Conservation (phyloP, 176 grass and related monocot genomes). For the Cenchrus americanus region DNA sequence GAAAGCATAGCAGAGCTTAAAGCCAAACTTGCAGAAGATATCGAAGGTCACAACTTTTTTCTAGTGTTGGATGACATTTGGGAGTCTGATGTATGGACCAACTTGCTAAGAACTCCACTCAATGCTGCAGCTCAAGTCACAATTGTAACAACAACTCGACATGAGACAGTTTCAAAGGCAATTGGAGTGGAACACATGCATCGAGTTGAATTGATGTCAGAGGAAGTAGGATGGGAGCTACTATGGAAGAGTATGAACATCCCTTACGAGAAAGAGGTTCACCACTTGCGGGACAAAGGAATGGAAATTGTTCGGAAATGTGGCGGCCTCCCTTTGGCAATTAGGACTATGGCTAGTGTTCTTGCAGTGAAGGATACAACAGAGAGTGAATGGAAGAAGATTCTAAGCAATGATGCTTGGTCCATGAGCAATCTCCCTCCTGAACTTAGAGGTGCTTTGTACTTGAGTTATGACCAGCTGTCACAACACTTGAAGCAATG, state of each 20-base stretch:
- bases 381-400: too few relatives aligned
- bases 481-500: constrained; percentile 27
- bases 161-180: not conserved
- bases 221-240: constrained; percentile 28
- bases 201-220: constrained; percentile 27
- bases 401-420: constrained; percentile 43
- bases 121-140: constrained; percentile 1
- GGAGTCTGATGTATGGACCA: constrained; percentile 24
- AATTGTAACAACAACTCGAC: constrained; percentile 39
- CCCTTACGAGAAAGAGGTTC: constrained; percentile 23
- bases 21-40: not conserved
- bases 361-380: too few relatives aligned
- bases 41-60: not conserved
- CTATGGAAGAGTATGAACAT: constrained; percentile 26
- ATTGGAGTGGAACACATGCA: constrained; percentile 7
- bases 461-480: constrained; percentile 49
- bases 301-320: too few relatives aligned
- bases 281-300: not conserved
- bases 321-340: too few relatives aligned
- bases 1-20: not conserved
- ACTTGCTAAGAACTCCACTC: constrained; percentile 30
- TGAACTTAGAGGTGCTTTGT: constrained; percentile 33
- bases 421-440: constrained; percentile 7
- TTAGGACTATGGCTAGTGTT: too few relatives aligned
- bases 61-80: constrained; percentile 54